Evolutionary conservation across 108 stramenopile genomes (phyloP).

Genomic region (Stephanodiscus minutulus): DNA sequence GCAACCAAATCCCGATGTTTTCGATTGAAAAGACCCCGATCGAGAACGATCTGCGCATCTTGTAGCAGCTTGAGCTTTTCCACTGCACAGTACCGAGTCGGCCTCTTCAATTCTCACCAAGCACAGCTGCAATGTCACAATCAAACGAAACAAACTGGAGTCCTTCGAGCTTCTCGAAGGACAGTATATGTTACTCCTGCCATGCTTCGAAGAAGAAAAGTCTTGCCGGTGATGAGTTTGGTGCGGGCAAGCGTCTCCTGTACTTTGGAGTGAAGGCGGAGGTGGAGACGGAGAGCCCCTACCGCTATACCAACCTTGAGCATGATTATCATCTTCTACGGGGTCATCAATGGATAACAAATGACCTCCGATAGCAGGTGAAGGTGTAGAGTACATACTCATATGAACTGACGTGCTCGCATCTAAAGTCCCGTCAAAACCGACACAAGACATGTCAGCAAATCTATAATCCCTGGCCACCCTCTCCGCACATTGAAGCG

Average conservation of each 20-base stretch:
- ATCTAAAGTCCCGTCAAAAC: background rate
- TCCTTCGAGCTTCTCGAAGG: conserved; percentile 55
- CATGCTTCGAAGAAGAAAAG: conserved; percentile 18
- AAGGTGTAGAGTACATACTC: conserved; percentile 15
- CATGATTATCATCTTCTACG: conserved; percentile 33
- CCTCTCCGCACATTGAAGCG: conserved; percentile 21
- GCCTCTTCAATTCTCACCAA: conserved; percentile 77
- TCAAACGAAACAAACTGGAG: conserved; percentile 74
- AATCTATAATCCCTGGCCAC: conserved; percentile 27
- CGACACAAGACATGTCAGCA: too few relatives aligned
- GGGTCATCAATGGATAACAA: conserved; percentile 43
- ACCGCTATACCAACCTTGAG: conserved; percentile 36
- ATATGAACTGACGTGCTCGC: conserved; percentile 7
- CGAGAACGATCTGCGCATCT: conserved; percentile 13
- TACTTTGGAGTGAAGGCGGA: too few relatives aligned
- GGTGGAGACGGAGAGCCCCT: conserved; percentile 24
- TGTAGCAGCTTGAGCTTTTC: conserved; percentile 10
- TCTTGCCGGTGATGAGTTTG: conserved; percentile 21
- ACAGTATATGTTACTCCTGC: background rate
- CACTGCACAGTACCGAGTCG: conserved; percentile 50
- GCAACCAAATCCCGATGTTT: conserved; percentile 9
- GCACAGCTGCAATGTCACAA: conserved; percentile 73
- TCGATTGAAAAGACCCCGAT: conserved; percentile 26
- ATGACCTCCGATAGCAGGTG: conserved; percentile 1
- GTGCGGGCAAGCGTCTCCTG: conserved; percentile 17